Evolutionary conservation across 495 filamentous ascomycete genomes (phyloP), one percentile per base, ranked within the genome.

Genomic region (Xylaria flabelliformis): DNA sequence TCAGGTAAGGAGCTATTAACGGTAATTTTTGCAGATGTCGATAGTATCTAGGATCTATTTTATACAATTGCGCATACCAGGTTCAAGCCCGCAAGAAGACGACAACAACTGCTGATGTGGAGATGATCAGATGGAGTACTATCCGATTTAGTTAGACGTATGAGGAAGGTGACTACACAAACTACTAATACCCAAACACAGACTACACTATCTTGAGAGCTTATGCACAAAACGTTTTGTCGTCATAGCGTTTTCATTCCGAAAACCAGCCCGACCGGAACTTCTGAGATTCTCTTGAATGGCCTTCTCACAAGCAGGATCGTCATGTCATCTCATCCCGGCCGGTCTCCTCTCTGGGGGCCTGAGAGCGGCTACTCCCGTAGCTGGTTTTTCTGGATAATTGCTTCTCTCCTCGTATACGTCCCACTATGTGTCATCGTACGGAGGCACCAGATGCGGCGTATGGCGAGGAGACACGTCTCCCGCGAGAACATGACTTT

Each of bases 401-500:
- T 39, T n/a, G 58, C 34, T 39, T 64, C 12, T 17, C 19, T 64
- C n/a, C 36, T 42, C 39, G 3, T 29, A 7, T 64, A 64, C 21
- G 10, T 64, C 36, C 61, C 39, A 1, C 17, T 64, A n/a, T 44
- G 61, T 10, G 29, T 3, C 13, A 1, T 64, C 21, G 21, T 29
- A 44, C n/a, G 61, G 1, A 44, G 61, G 29, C 36, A 26, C 29
- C 61, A 64, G 21, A 17, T 41, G 39, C 39, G 5, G 39, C 19
- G 19, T 4, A 15, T 7, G 39, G 61, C 39, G 3, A 44, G 61
- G 61, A 7, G n/a, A 12, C 29, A 64, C n/a, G 10, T 1, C 8
- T 26, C 39, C 39, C 9, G n/a, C n/a, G 67, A 2, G 44, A 51
- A 7, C 0, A 70, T 70, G 67, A 70, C 67, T 4, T 24, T 70